Evolutionary conservation across 345 rosid genomes (phyloP).

Genomic region (Theobroma cacao): DNA sequence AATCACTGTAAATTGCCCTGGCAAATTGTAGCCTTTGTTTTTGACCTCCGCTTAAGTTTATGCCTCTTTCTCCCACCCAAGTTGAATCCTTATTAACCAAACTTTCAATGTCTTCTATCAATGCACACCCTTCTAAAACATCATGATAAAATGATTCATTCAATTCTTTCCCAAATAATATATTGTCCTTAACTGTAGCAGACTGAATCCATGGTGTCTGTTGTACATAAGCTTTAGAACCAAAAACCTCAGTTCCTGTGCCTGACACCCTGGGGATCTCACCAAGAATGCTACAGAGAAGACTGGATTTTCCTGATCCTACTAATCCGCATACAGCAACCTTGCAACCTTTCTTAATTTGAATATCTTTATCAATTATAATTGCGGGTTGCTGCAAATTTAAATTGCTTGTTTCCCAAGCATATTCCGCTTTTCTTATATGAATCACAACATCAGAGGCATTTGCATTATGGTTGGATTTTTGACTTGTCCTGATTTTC

Average conservation of each 20-base stretch:
- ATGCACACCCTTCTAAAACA: constrained; percentile 32
- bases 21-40: neutral
- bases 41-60: constrained; percentile 9
- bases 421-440: constrained; percentile 27
- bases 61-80: constrained; percentile 6
- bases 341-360: constrained; percentile 17
- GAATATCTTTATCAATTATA: neutral
- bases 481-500: neutral
- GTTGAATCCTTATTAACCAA: constrained; percentile 8
- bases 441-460: neutral
- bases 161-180: constrained; percentile 31
- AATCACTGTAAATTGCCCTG: constrained; percentile 6
- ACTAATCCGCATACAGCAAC: constrained; percentile 40
- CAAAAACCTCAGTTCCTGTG: constrained; percentile 18
- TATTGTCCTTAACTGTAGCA: constrained; percentile 35
- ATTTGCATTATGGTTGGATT: neutral
- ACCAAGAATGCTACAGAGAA: constrained; percentile 29
- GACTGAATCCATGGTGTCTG: constrained; percentile 39
- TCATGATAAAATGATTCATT: constrained; percentile 26
- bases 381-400: constrained; percentile 20
- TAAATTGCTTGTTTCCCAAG: constrained; percentile 32
- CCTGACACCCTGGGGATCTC: constrained; percentile 35
- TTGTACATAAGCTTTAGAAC: constrained; percentile 37
- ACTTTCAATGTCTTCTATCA: constrained; percentile 36
- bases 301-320: constrained; percentile 37